Percentiles rank a stretch among this genome's conserved stretches.
These are phyloP conservation scores for Paramecium caudatum DNA, from an alignment of 73 alveolate genomes.

Conservation along the genomic window DNA sequence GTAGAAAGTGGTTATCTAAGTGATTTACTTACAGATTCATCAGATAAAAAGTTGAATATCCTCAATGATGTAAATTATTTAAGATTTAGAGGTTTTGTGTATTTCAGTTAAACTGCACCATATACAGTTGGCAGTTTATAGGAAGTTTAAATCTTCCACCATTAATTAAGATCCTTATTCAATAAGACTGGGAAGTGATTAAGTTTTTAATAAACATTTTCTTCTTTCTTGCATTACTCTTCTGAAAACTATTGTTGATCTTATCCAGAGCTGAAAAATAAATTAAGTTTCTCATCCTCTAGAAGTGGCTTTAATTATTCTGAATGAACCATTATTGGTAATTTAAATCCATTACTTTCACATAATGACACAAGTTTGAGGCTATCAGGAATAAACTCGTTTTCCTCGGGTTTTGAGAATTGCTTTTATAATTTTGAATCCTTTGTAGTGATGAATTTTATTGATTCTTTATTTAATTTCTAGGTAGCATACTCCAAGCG, in stretches of 20 bases:
- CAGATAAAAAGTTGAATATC: slow-evolving; percentile 8
- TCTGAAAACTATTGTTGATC: neutral
- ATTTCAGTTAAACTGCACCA: slow-evolving; percentile 13
- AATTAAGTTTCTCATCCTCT: neutral
- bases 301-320: slow-evolving; percentile 2
- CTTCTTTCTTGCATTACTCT: slow-evolving; percentile 15
- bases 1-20: neutral
- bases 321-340: neutral
- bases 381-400: slow-evolving; percentile 39
- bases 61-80: slow-evolving; percentile 30
- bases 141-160: slow-evolving; percentile 50
- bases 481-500: slow-evolving; percentile 16
- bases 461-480: neutral
- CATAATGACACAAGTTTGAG: slow-evolving; percentile 51
- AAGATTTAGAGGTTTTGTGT: neutral
- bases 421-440: neutral
- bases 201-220: slow-evolving; percentile 1
- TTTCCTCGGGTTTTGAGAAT: slow-evolving; percentile 38
- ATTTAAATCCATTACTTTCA: neutral
- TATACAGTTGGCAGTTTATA: slow-evolving; percentile 20
- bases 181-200: slow-evolving; percentile 34
- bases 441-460: neutral
- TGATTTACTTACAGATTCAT: neutral
- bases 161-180: neutral
- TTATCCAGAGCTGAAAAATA: neutral